Evolutionary conservation across 1,284 basidiomycete species (phyloP).

Genomic region (Golubevia sp.): DNA sequence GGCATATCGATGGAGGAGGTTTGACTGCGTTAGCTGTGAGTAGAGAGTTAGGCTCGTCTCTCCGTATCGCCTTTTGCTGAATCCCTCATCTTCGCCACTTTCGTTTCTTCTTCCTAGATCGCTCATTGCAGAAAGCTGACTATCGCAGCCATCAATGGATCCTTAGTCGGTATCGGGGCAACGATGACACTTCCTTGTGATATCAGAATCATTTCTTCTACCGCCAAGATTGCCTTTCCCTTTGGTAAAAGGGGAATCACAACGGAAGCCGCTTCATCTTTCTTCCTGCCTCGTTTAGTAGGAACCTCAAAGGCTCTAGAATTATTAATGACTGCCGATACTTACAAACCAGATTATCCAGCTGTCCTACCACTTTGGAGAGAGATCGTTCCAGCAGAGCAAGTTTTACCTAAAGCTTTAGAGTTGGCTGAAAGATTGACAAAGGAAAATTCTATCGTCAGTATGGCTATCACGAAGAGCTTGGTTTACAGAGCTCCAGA

Average conservation of each 20-base stretch:
- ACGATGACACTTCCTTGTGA: conserved; percentile 35
- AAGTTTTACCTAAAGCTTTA: conserved; percentile 24
- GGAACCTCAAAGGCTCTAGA: conserved; percentile 34
- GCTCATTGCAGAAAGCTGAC: conserved; percentile 31
- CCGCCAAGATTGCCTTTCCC: conserved; percentile 40
- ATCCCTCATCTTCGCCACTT: too few relatives aligned
- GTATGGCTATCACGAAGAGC: conserved; percentile 40
- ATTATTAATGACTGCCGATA: conserved; percentile 37
- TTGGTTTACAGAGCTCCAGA: conserved; percentile 29
- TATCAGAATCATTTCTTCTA: conserved; percentile 18
- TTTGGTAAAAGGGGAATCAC: conserved; percentile 44
- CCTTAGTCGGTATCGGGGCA: conserved; percentile 44
- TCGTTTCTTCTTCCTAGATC: conserved; percentile 14
- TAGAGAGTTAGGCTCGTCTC: too few relatives aligned
- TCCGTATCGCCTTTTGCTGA: too few relatives aligned
- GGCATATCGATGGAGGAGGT: conserved; percentile 38
- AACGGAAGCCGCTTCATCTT: conserved; percentile 33
- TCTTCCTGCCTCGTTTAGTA: conserved; percentile 31
- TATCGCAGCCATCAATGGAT: conserved; percentile 46
- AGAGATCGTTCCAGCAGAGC: conserved; percentile 13
- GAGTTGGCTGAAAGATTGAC: conserved; percentile 25
- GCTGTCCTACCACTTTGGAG: conserved; percentile 22
- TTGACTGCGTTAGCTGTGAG: conserved; percentile 18
- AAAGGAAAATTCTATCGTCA: conserved; percentile 25
- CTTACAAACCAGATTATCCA: conserved; percentile 15